Evolutionary conservation across 768 basidiomycete genomes (phyloP).

Genomic region (Leccinellum albellum): DNA sequence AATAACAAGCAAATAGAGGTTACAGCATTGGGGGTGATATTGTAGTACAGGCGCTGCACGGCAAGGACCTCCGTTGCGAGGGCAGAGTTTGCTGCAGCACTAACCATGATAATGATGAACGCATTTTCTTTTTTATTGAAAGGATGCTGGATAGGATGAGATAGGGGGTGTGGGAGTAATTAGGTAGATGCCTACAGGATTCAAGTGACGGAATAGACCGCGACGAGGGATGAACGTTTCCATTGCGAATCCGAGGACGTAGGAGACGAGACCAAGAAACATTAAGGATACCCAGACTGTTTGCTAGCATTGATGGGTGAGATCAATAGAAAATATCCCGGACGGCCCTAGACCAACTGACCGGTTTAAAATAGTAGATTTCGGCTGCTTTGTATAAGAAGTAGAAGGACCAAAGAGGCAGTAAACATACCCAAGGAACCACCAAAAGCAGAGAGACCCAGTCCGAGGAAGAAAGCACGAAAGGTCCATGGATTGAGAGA

Average conservation of each 20-base stretch:
- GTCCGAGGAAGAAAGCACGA: neutral
- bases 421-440: neutral
- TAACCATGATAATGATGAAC: conserved; percentile 55
- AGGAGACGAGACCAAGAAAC: conserved; percentile 51
- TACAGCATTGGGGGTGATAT: conserved; percentile 45
- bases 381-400: conserved; percentile 37
- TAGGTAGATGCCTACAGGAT: conserved; percentile 34
- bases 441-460: neutral
- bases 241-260: conserved; percentile 44
- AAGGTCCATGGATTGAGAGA: neutral
- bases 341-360: conserved; percentile 9
- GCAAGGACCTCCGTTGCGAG: conserved; percentile 53
- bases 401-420: neutral
- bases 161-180: neutral
- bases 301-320: conserved; percentile 36
- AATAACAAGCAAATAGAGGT: conserved; percentile 43
- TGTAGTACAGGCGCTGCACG: conserved; percentile 51
- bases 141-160: conserved; percentile 37
- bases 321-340: neutral
- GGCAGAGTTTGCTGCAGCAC: conserved; percentile 51
- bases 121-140: conserved; percentile 61
- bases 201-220: conserved; percentile 47
- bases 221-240: conserved; percentile 42
- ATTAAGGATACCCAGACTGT: conserved; percentile 48
- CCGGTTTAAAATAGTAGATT: conserved; percentile 62